Base-by-base conservation (phyloP, 1,139 yeast genomes). In the Protomyces macrosporus region DNA sequence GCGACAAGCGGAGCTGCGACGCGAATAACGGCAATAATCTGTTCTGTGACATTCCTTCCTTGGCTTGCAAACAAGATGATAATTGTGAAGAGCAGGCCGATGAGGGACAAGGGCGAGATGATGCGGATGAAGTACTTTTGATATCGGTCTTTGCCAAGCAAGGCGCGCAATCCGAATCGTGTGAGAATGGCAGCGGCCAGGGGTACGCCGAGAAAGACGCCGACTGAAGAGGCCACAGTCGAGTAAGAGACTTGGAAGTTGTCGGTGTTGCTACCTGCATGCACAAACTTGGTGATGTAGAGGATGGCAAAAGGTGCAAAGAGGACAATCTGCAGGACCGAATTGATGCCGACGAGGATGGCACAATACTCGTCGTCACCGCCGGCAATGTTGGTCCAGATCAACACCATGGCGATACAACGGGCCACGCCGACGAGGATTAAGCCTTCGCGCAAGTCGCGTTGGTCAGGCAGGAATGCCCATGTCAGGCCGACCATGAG, bases 341-440 rank as follows among this genome's bases (percentile, higher is more conserved):
- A 79, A 71, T 84, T 84, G 55, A 82, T 70, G 6, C 82, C 74
- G 0, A 84, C 86, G 32, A 83, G 69, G 7, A 82, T 71, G 2
- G 84, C 85, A 72, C 87, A 84, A 59, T 81, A 73, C 45, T 77
- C 77, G 58, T 73, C 72, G 69, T 82, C 84, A 3, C 87, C 87
- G 16, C 75, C 78, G 1, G 86, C 83, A 30, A 84, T 75, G 33
- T 81, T 79, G 69, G 81, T 83, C 87, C 87, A 84, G 14, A 83
- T 72, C 58, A 84, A 72, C 0, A 83, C 69, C 87, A 84, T 84
- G 35, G 87, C 87, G 68, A 84, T 82, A 71, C 87, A 84, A 65
- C 87, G 72, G 1, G 86, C 87, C 54, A 81, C 69, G 0, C 87
- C 87, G 56, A 84, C 82, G 80, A 84, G 78, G 53, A 84, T 82